These are phyloP conservation scores for Pichia occidentalis DNA, from an alignment of 805 yeast species.

Conservation along the genomic window DNA sequence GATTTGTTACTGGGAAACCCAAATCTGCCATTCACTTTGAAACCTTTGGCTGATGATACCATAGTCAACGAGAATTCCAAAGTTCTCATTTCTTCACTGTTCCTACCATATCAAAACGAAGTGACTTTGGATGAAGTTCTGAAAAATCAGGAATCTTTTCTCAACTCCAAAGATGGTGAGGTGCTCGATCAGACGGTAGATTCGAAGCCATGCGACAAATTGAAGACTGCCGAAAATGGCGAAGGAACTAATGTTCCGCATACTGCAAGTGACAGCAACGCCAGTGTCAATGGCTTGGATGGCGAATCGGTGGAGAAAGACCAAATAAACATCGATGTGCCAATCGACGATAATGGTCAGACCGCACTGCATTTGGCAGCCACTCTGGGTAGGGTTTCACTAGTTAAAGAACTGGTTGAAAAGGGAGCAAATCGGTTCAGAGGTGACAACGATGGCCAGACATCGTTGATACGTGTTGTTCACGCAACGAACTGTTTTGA, in stretches of 20 bases:
- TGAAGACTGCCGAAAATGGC: neutral
- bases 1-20: constrained; percentile 36
- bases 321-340: constrained; percentile 60
- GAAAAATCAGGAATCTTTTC: neutral
- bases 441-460: constrained; percentile 80
- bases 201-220: no score
- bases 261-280: neutral
- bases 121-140: constrained; percentile 16
- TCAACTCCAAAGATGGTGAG: constrained; percentile 16
- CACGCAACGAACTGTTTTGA: constrained; percentile 81
- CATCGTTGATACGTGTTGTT: constrained; percentile 78
- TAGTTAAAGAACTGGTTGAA: constrained; percentile 63
- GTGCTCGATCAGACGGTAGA: no score
- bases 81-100: constrained; percentile 43
- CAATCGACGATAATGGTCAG: constrained; percentile 91
- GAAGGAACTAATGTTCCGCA: neutral
- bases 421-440: constrained; percentile 62
- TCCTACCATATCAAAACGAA: constrained; percentile 36
- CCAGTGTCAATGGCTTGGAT: neutral
- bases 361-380: constrained; percentile 96
- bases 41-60: constrained; percentile 32
- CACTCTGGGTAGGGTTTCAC: constrained; percentile 69
- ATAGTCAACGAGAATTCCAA: constrained; percentile 27
- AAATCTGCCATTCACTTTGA: constrained; percentile 42
- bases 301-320: neutral